Percentiles rank a stretch among this genome's conserved stretches.
Conservation (phyloP, 108 stramenopile genomes). For the Nitzschia palea region DNA sequence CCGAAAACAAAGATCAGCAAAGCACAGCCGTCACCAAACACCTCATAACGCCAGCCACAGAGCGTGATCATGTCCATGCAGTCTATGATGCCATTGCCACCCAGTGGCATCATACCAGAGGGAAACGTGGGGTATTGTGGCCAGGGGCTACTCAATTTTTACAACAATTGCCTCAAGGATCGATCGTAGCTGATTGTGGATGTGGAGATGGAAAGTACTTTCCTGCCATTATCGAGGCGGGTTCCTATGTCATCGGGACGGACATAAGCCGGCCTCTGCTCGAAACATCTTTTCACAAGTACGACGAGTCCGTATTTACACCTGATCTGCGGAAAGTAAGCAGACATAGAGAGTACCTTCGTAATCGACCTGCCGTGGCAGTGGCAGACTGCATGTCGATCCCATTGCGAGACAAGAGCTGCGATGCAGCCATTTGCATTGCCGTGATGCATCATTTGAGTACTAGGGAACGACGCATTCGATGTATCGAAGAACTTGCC, state of each 20-base stretch:
- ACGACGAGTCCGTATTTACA: not conserved
- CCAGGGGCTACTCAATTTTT: constrained; percentile 92
- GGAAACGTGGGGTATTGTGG: constrained; percentile 94
- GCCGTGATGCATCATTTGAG: constrained; percentile 98
- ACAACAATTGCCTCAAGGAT: constrained; percentile 63
- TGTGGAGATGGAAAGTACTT: constrained; percentile 98
- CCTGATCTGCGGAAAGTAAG: constrained; percentile 57
- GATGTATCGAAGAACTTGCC: constrained; percentile 82
- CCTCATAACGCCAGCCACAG: constrained; percentile 78
- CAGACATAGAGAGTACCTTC: constrained; percentile 47
- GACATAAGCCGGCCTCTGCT: constrained; percentile 84
- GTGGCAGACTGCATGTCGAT: constrained; percentile 91
- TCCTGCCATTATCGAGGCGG: constrained; percentile 66
- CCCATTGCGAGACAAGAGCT: constrained; percentile 76
- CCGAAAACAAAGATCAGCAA: not conserved
- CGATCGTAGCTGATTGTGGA: constrained; percentile 94
- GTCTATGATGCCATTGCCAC: constrained; percentile 97
- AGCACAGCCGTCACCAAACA: not conserved
- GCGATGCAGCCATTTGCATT: constrained; percentile 96
- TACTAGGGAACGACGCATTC: constrained; percentile 78
- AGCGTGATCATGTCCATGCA: constrained; percentile 90
- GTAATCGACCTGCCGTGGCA: constrained; percentile 70
- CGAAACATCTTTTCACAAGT: constrained; percentile 43
- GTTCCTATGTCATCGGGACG: constrained; percentile 91
- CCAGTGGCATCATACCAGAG: constrained; percentile 97